Percentiles rank a stretch among this genome's conserved stretches.
phyloP scores from a whole-genome alignment of 768 basidiomycete species.

The Inosperma sp. region DNA sequence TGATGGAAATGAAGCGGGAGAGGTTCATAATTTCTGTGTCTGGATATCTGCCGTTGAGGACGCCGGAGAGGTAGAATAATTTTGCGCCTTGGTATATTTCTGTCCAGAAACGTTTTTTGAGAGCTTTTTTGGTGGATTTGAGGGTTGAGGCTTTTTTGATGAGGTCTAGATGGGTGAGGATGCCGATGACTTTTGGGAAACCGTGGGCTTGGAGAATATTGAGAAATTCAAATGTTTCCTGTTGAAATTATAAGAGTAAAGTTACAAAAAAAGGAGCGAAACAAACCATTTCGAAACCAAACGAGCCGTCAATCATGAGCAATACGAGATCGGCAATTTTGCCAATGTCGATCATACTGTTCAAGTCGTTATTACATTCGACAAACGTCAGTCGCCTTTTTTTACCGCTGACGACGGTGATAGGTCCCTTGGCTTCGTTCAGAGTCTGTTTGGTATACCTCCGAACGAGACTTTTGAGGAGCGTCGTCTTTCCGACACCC shows the following conservation, averaged over 20 bases:
- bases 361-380: constrained; percentile 96
- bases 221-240: constrained; percentile 99
- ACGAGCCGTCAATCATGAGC: constrained; percentile 96
- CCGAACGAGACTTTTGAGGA: constrained; percentile 86
- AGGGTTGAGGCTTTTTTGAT: constrained; percentile 88
- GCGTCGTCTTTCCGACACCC: constrained; percentile 94
- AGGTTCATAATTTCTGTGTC: constrained; percentile 96
- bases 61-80: constrained; percentile 94
- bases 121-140: constrained; percentile 83
- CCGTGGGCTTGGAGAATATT: constrained; percentile 96
- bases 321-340: constrained; percentile 96
- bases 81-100: constrained; percentile 99
- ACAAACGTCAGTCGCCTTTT: constrained; percentile 91
- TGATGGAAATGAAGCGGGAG: constrained; percentile 92
- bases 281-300: constrained; percentile 95
- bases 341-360: constrained; percentile 97
- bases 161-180: constrained; percentile 94
- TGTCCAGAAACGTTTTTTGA: constrained; percentile 99
- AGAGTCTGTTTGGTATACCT: constrained; percentile 93
- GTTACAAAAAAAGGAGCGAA: background rate
- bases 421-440: constrained; percentile 84
- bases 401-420: constrained; percentile 93
- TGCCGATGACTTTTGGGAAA: constrained; percentile 96
- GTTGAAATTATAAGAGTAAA: constrained; percentile 6
- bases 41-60: constrained; percentile 95